phyloP scores from a whole-genome alignment of 2,329 filamentous ascomycete genomes.

The Cladosporium sp. region DNA sequence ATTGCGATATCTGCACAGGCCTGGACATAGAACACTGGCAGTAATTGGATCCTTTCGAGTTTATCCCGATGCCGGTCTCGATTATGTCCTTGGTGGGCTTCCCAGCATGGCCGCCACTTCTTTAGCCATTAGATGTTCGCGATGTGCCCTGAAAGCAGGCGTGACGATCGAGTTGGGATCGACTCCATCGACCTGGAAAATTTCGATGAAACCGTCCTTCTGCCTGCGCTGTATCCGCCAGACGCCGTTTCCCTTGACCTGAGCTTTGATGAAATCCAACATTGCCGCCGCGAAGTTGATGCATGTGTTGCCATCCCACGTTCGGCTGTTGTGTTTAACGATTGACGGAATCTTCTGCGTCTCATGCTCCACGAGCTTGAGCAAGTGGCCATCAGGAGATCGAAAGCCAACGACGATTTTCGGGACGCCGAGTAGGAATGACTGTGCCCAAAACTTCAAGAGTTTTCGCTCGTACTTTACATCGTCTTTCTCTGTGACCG shows the following conservation, averaged over 20 bases:
- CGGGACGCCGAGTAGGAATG: conserved; percentile 61
- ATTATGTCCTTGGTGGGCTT: conserved; percentile 17
- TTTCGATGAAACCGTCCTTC: conserved; percentile 62
- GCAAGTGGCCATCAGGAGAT: conserved; percentile 66
- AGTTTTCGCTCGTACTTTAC: conserved; percentile 62
- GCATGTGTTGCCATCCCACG: conserved; percentile 90
- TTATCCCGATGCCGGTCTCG: too few species aligned
- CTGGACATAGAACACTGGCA: too few species aligned
- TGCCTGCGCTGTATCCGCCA: conserved; percentile 72
- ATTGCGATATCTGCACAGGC: too few species aligned
- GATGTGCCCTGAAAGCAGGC: conserved; percentile 72
- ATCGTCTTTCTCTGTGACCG: conserved; percentile 60
- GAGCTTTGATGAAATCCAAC: conserved; percentile 50
- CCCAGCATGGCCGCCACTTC: conserved; percentile 13
- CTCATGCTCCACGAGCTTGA: conserved; percentile 70
- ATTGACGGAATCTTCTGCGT: conserved; percentile 74
- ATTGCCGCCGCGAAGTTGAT: conserved; percentile 84
- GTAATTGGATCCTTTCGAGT: too few species aligned
- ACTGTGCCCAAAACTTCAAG: conserved; percentile 88
- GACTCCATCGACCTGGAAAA: conserved; percentile 67
- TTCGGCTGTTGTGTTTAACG: conserved; percentile 60
- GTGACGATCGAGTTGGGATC: conserved; percentile 75
- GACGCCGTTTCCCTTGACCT: conserved; percentile 57
- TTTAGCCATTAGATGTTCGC: conserved; percentile 28
- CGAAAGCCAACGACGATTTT: conserved; percentile 90